Percentiles rank a stretch among this genome's conserved stretches.
Evolutionary conservation across 768 basidiomycete genomes (phyloP).

Genomic region (Naganishia randhawae): DNA sequence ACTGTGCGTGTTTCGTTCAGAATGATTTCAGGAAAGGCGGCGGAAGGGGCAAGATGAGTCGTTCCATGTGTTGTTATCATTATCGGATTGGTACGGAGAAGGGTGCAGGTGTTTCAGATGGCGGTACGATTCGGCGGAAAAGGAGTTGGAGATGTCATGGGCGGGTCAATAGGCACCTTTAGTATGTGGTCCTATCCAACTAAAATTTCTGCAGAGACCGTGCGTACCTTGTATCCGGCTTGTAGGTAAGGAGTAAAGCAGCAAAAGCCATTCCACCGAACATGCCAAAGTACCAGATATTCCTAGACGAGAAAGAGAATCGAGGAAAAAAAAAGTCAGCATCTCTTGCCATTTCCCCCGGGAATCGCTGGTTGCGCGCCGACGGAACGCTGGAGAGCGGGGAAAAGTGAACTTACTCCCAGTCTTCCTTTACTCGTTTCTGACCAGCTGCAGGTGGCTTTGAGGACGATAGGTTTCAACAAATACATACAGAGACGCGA

Average conservation of each 20-base stretch:
- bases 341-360: too few relatives aligned
- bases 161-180: neutral
- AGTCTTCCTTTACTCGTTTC: constrained; percentile 80
- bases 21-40: constrained; percentile 3
- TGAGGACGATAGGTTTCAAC: neutral
- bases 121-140: too few relatives aligned
- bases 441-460: constrained; percentile 74
- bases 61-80: neutral
- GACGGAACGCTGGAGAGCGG: neutral
- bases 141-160: neutral
- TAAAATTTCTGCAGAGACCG: neutral
- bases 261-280: constrained; percentile 78
- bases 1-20: constrained; percentile 58
- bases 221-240: constrained; percentile 66
- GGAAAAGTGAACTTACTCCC: constrained; percentile 57
- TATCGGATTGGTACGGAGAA: neutral
- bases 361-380: too few relatives aligned
- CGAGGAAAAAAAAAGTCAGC: too few relatives aligned
- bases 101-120: neutral
- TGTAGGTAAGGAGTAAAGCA: constrained; percentile 75
- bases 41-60: neutral
- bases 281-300: constrained; percentile 85
- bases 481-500: constrained; percentile 23
- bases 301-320: too few relatives aligned
- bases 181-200: too few relatives aligned